Evolutionary conservation across 2,329 filamentous ascomycete genomes (phyloP).

Genomic region (Arthrobotrys sphaeroides): DNA sequence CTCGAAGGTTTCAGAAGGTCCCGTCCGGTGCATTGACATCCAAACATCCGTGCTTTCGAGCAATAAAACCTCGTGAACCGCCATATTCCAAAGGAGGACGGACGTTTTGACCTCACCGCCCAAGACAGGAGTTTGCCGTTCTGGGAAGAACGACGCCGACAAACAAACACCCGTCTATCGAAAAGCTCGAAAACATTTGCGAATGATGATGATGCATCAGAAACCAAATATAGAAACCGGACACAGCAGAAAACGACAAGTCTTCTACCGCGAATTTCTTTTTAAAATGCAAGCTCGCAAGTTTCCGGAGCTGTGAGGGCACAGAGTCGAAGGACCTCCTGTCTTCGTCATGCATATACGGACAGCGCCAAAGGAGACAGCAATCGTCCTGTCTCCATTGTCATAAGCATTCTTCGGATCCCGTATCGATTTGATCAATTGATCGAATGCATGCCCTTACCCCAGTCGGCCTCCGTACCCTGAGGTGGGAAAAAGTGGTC

Average conservation of each 20-base stretch:
- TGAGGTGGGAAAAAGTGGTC: constrained; percentile 1
- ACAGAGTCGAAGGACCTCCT: neutral
- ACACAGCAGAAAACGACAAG: neutral
- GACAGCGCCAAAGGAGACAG: constrained; percentile 9
- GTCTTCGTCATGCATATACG: constrained; percentile 21
- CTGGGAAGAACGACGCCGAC: constrained; percentile 13
- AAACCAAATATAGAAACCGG: constrained; percentile 46
- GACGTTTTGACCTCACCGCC: constrained; percentile 49
- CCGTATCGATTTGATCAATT: neutral
- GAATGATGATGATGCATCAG: constrained; percentile 26
- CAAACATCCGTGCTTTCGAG: constrained; percentile 51
- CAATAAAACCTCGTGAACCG: constrained; percentile 22
- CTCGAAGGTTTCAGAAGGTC: constrained; percentile 50
- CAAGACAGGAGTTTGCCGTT: constrained; percentile 42
- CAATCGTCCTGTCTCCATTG: constrained; percentile 28
- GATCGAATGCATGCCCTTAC: constrained; percentile 27
- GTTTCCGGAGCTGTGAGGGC: constrained; percentile 5
- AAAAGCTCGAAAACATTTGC: too few relatives aligned
- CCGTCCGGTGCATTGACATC: constrained; percentile 48
- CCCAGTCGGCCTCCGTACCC: constrained; percentile 21
- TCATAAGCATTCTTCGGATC: constrained; percentile 15
- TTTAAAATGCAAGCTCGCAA: constrained; percentile 4
- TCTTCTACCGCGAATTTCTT: constrained; percentile 4
- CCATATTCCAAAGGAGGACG: constrained; percentile 52
- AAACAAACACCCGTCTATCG: constrained; percentile 27